A percentile compares a stretch with the other conserved stretches of the same genome.
Conservation (phyloP, 192 early-diverging fungal species). For the Umbelopsis ramanniana region DNA sequence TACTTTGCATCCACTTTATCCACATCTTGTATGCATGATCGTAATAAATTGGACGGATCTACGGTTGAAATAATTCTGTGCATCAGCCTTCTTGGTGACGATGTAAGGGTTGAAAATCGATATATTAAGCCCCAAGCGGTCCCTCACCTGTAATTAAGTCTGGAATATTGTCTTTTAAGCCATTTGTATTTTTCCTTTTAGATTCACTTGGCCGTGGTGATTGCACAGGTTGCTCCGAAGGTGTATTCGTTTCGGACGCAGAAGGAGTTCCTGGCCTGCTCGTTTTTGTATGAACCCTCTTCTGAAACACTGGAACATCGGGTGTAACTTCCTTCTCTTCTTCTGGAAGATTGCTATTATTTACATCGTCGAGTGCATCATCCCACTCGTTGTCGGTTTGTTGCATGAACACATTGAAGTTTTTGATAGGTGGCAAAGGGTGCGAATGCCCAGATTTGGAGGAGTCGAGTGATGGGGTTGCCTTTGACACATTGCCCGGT, state of each 20-base stretch:
- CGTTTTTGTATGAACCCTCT: background rate
- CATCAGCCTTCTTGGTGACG: background rate
- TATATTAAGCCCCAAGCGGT: background rate
- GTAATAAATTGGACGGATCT: conserved; percentile 39
- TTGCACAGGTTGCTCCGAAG: background rate
- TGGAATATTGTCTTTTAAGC: conserved; percentile 22
- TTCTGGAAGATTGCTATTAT: conserved; percentile 15
- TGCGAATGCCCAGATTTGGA: conserved; percentile 19
- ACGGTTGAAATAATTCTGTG: conserved; percentile 22
- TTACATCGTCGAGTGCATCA: conserved; percentile 36
- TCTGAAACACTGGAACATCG: background rate
- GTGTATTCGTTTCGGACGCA: background rate
- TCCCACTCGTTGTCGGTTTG: conserved; percentile 53
- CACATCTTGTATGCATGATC: conserved; percentile 7
- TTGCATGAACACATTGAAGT: conserved; percentile 42
- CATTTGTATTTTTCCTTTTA: conserved; percentile 22
- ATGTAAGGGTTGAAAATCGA: background rate
- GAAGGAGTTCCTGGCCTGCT: background rate
- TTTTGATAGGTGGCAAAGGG: conserved; percentile 33
- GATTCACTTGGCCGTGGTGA: background rate
- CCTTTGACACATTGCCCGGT: conserved; percentile 6
- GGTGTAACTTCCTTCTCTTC: conserved; percentile 11
- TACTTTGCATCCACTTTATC: conserved; percentile 34
- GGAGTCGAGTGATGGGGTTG: conserved; percentile 6
- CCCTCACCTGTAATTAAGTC: conserved; percentile 4